Base-by-base conservation (phyloP, 176 grass and related monocot genomes). In the Urochloa ruziziensis region DNA sequence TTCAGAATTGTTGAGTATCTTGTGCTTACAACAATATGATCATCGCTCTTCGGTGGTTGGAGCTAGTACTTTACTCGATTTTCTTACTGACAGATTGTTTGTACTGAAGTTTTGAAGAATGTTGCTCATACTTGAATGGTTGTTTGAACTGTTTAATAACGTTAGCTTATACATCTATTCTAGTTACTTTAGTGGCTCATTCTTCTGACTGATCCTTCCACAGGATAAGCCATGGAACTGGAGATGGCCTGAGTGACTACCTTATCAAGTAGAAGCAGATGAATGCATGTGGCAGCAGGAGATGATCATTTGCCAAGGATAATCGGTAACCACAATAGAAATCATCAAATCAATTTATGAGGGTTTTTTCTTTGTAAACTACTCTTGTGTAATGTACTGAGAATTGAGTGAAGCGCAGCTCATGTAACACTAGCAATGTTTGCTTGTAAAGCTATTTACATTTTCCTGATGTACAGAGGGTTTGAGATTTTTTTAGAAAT, bases 391-490 rank as follows among this genome's bases (percentile, higher is more conserved):
- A 8, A 47, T 70, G 40, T 27, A 46, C 40, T 28, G 39, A 70
- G 6, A 48, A 47, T 71, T 40, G 15, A 71, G 44, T 48, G 68
- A 28, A 70, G 42, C 2, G 44, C 44, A 49, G 43, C 44, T 32
- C 69, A 32, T 72, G 69, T 48, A 48, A 72, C 69, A 32, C 7
- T 30, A 0, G 3, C 15, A 13, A 10, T 48, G 6, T 48, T 72
- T 72, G 16, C 43, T 70, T 70, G 40, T 72, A 72, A 72, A 72
- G 25, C 69, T 72, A 72, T 32, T 72, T 49, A 17, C 28, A 32
- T 62, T 62, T 60, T 62, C 28, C 59, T 62, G 27, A 30, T 30
- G 58, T 62, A 62, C 14, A 62, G 24, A 48, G 3, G 24, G 68
- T 30, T 48, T 71, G 68, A 3, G 3, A 18, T 21, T 21, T 63